Evolutionary conservation across 257 asterid genomes (phyloP).

Genomic region (Perilla frutescens): DNA sequence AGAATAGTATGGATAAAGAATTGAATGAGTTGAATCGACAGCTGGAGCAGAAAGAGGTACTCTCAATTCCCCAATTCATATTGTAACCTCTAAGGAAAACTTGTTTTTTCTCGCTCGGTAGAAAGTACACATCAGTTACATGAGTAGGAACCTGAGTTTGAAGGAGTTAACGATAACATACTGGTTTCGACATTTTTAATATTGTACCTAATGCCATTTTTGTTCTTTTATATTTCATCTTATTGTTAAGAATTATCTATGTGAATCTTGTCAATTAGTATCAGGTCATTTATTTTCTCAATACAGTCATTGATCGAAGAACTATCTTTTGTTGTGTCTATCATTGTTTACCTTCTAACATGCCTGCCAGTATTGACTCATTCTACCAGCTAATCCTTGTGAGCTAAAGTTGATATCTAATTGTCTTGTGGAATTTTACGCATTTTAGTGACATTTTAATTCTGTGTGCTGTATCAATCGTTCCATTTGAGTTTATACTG

Average conservation of each 20-base stretch:
- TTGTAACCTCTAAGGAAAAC: background rate
- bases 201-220: background rate
- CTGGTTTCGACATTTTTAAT: background rate
- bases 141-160: slow-evolving; percentile 10
- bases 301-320: background rate
- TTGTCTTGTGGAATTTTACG: background rate
- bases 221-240: background rate
- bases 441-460: background rate
- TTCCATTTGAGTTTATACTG: background rate
- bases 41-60: slow-evolving; percentile 88
- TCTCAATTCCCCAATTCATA: slow-evolving; percentile 18
- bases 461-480: background rate
- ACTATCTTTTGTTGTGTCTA: too few relatives aligned
- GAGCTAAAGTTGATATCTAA: background rate
- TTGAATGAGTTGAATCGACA: slow-evolving; percentile 77
- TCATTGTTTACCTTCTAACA: too few relatives aligned
- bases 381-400: background rate
- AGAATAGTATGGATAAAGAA: slow-evolving; percentile 91
- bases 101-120: background rate
- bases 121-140: background rate
- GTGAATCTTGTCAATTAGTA: background rate
- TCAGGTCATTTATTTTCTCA: background rate
- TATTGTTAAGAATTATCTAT: background rate
- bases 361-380: background rate
- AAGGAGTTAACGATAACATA: background rate